Percentiles rank a stretch among this genome's conserved stretches.
phyloP scores from a whole-genome alignment of 208 protist genomes.

The Tetramitus jugosus region DNA sequence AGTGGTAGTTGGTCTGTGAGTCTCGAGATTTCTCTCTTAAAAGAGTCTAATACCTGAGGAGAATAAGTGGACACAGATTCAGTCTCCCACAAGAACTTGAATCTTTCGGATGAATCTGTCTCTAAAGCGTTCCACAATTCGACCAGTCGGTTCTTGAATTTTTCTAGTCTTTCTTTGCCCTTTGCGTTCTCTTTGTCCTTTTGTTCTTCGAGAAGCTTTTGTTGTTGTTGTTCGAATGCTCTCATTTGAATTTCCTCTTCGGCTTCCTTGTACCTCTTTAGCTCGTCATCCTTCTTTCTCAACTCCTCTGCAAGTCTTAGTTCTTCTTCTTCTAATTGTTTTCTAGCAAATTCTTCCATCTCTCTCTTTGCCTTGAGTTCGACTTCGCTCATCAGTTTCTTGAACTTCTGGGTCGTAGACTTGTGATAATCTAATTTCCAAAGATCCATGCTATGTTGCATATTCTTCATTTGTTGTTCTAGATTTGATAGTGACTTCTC shows the following conservation, averaged over 20 bases:
- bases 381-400: conserved; percentile 40
- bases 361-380: conserved; percentile 34
- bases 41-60: conserved; percentile 25
- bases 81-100: conserved; percentile 24
- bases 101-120: conserved; percentile 21
- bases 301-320: conserved; percentile 41
- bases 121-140: conserved; percentile 30
- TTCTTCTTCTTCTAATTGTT: conserved; percentile 50
- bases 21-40: conserved; percentile 43
- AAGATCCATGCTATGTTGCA: conserved; percentile 30
- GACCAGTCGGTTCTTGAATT: not conserved
- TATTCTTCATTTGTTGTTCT: conserved; percentile 27
- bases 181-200: not conserved
- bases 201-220: conserved; percentile 9
- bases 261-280: not conserved
- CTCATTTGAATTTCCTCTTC: not conserved
- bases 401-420: conserved; percentile 28
- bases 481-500: conserved; percentile 30
- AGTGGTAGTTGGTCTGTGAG: conserved; percentile 57
- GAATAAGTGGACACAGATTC: not conserved
- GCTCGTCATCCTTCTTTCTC: conserved; percentile 29
- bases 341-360: conserved; percentile 43
- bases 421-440: conserved; percentile 35
- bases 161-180: not conserved
- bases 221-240: conserved; percentile 5